Percentiles rank a stretch among this genome's conserved stretches.
phyloP scores from a whole-genome alignment of 73 alveolate genomes.

The Tetrahymena malaccensis region DNA sequence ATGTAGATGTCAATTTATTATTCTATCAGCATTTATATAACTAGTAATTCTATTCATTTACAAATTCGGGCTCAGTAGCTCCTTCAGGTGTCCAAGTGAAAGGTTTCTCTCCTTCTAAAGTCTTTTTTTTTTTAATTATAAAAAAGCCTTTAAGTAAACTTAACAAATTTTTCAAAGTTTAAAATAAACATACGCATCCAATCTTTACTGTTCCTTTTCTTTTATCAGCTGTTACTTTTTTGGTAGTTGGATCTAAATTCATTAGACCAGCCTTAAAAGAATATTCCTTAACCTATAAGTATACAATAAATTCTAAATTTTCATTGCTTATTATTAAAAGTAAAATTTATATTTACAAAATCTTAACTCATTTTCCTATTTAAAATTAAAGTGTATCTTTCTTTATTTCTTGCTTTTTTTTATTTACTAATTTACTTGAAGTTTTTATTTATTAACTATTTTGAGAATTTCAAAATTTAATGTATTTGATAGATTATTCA shows the following conservation, averaged over 20 bases:
- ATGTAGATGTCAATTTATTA: neutral
- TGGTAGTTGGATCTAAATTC: neutral
- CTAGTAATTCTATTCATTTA: neutral
- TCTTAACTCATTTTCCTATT: neutral
- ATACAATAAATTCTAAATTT: neutral
- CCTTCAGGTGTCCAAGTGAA: neutral
- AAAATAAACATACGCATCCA: neutral
- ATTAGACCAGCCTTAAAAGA: neutral
- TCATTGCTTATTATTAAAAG: neutral
- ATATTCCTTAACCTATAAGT: neutral
- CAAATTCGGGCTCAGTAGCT: neutral
- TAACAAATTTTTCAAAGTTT: too few species aligned
- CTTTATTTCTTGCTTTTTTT: too few species aligned
- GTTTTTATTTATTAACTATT: neutral
- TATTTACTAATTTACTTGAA: neutral
- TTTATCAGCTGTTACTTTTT: neutral
- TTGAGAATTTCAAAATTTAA: neutral
- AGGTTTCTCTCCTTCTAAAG: neutral
- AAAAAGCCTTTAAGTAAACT: neutral
- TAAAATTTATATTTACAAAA: neutral
- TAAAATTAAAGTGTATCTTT: neutral
- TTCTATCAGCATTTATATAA: neutral
- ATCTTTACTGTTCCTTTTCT: neutral
- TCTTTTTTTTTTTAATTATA: too few species aligned
- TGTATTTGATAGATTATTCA: neutral